phyloP scores from a whole-genome alignment of 2,329 filamentous ascomycete genomes.

The Neocatenulostroma microsporum region DNA sequence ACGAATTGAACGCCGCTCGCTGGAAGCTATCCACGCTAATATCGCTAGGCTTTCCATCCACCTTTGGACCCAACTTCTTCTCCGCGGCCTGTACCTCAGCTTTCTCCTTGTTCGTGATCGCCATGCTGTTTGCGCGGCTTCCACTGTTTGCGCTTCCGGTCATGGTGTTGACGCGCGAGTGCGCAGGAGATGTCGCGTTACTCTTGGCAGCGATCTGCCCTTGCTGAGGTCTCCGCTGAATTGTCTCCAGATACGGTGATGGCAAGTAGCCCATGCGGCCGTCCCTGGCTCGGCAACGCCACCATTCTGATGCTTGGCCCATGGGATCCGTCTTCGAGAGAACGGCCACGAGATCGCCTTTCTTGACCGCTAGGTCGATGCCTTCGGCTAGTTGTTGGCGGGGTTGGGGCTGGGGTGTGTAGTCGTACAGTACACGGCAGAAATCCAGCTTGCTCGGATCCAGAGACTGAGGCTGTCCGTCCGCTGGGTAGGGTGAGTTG shows the following conservation, averaged over 20 bases:
- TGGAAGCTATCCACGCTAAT: slow-evolving; percentile 63
- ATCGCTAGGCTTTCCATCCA: slow-evolving; percentile 55
- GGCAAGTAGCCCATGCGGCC: slow-evolving; percentile 88
- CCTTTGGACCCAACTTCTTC: slow-evolving; percentile 36
- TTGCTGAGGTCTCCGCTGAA: slow-evolving; percentile 49
- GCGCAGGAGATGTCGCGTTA: slow-evolving; percentile 35
- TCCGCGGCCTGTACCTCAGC: slow-evolving; percentile 20
- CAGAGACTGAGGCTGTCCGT: slow-evolving; percentile 47
- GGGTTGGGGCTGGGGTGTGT: slow-evolving; percentile 64
- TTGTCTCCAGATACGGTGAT: slow-evolving; percentile 75
- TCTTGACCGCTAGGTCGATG: slow-evolving; percentile 84
- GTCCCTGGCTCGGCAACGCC: slow-evolving; percentile 85
- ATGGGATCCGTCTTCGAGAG: slow-evolving; percentile 86
- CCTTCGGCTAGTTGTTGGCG: slow-evolving; percentile 45
- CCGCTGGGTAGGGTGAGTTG: slow-evolving; percentile 39
- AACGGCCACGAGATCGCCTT: slow-evolving; percentile 91
- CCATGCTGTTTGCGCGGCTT: slow-evolving; percentile 39
- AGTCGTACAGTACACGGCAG: slow-evolving; percentile 91
- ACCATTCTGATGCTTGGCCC: slow-evolving; percentile 92
- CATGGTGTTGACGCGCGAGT: slow-evolving; percentile 50
- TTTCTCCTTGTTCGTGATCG: slow-evolving; percentile 36
- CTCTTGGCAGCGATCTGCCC: slow-evolving; percentile 40
- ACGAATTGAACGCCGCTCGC: slow-evolving; percentile 61
- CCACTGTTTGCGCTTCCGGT: slow-evolving; percentile 35
- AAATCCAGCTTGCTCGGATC: slow-evolving; percentile 93